These are phyloP conservation scores for Saprolegnia diclina DNA, from an alignment of 352 stramenopile species.

Conservation along the genomic window DNA sequence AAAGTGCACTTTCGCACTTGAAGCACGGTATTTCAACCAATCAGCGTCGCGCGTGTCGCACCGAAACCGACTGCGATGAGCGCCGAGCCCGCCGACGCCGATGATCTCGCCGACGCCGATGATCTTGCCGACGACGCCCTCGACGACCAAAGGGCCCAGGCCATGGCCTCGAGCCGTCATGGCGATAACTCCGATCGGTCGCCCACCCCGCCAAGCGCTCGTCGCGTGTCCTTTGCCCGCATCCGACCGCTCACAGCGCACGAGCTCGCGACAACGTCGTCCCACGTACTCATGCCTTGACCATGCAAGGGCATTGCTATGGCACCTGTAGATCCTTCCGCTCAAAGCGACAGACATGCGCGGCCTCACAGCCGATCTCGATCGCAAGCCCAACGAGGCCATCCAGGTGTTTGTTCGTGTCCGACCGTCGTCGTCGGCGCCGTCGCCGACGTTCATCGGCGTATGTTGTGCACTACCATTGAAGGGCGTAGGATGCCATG, in stretches of 20 bases:
- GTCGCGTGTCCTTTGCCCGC: background rate
- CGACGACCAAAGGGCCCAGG: background rate
- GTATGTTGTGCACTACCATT: background rate
- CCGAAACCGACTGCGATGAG: background rate
- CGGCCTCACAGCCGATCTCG: background rate
- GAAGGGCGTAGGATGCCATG: background rate
- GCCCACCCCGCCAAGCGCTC: too few relatives aligned
- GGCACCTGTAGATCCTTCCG: background rate
- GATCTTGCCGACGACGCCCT: background rate
- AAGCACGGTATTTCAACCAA: background rate
- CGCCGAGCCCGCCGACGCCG: background rate
- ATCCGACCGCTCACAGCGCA: conserved; percentile 3
- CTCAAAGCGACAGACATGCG: conserved; percentile 12
- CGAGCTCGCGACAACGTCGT: conserved; percentile 9
- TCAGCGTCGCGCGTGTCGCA: conserved; percentile 5
- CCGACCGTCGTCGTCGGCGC: conserved; percentile 33
- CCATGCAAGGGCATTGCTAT: background rate
- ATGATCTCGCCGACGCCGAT: background rate
- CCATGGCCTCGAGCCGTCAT: background rate
- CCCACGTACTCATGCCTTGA: background rate
- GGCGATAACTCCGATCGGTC: too few relatives aligned
- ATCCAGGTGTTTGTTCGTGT: conserved; percentile 75
- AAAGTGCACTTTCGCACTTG: background rate
- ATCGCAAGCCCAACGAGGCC: conserved; percentile 17
- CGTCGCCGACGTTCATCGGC: background rate